These are phyloP conservation scores for Persicaria tinctoria DNA, from an alignment of 148 eudicot genomes.

Conservation along the genomic window DNA sequence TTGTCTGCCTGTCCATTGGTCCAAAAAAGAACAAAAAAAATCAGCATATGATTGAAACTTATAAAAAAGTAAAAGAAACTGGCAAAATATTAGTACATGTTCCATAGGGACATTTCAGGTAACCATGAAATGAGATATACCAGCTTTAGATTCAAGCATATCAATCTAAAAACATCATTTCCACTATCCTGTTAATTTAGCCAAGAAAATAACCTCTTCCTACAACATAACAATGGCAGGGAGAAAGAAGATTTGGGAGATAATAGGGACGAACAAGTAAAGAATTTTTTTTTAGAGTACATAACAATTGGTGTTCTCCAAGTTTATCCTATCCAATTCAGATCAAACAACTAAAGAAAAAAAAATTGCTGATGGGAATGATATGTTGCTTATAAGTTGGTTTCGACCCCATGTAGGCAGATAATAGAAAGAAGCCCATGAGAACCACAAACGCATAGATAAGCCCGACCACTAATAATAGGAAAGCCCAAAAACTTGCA, in stretches of 20 bases:
- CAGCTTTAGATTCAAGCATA: neutral
- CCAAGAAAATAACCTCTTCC: neutral
- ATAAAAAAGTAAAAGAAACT: too few species aligned
- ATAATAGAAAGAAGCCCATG: neutral
- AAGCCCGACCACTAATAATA: too few species aligned
- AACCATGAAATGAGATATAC: neutral
- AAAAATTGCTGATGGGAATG: conserved; percentile 27
- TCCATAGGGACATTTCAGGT: neutral
- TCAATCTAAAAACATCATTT: neutral
- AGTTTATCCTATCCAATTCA: neutral
- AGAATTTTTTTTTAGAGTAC: too few species aligned
- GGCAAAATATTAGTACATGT: too few species aligned
- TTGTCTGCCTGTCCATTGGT: conserved; percentile 47
- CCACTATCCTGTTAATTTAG: neutral
- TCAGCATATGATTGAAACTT: too few species aligned
- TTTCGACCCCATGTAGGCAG: conserved; percentile 49
- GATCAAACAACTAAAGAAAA: conserved; percentile 3
- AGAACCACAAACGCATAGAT: neutral
- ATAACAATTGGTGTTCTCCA: neutral
- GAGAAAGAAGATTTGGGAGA: neutral
- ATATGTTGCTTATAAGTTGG: conserved; percentile 99
- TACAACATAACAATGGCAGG: neutral
- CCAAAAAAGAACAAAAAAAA: neutral
- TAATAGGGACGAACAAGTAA: neutral
- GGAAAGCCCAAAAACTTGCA: too few species aligned